Conservation (phyloP, 768 basidiomycete genomes). For the Amanita brunnescens region DNA sequence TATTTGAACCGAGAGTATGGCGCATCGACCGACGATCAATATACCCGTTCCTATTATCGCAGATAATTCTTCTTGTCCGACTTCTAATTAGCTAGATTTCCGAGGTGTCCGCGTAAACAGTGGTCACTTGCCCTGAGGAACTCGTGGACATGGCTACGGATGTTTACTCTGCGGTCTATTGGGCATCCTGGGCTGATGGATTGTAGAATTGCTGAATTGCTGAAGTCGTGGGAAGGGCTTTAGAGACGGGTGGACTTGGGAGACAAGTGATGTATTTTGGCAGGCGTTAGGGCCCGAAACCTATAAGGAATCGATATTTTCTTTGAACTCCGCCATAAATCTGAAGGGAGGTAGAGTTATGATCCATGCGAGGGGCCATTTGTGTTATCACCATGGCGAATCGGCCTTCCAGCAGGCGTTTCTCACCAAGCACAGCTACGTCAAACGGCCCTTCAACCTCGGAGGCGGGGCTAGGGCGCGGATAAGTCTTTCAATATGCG, state of each 20-base stretch:
- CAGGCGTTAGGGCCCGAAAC: too few relatives aligned
- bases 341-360: background rate
- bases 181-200: background rate
- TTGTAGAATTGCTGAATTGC: too few relatives aligned
- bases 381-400: constrained; percentile 5
- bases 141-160: background rate
- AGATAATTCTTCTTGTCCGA: background rate
- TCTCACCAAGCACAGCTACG: constrained; percentile 2
- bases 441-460: constrained; percentile 1
- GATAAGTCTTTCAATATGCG: background rate
- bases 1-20: background rate
- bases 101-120: constrained; percentile 16
- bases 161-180: background rate
- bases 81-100: constrained; percentile 7
- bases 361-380: background rate
- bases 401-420: constrained; percentile 5
- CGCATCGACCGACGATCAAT: background rate
- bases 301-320: too few relatives aligned
- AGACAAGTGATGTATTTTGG: too few relatives aligned
- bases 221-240: too few relatives aligned
- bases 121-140: background rate
- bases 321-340: background rate
- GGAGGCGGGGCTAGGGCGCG: background rate
- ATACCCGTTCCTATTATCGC: background rate
- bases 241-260: background rate